Conservation (phyloP, 208 protist species). For the Trypanosoma avium region DNA sequence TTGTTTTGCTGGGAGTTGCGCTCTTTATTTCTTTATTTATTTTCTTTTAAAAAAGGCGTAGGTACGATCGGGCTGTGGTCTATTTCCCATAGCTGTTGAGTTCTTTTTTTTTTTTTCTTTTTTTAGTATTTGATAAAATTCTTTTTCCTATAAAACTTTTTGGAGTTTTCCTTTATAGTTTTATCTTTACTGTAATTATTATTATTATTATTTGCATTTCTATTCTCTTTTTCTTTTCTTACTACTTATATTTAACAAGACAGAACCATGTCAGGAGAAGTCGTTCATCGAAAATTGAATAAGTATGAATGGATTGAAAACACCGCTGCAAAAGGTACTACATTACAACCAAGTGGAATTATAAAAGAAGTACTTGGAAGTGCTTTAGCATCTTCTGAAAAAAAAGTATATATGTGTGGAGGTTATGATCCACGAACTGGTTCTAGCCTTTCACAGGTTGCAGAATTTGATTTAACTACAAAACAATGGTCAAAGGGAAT, state of each 20-base stretch:
- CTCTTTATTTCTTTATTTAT: too few relatives aligned
- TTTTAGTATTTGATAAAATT: too few relatives aligned
- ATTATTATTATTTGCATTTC: slow-evolving; percentile 9
- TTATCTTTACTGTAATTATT: slow-evolving; percentile 1
- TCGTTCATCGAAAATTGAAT: slow-evolving; percentile 29
- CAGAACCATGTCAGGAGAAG: slow-evolving; percentile 12
- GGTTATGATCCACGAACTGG: slow-evolving; percentile 35
- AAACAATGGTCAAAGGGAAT: slow-evolving; percentile 30
- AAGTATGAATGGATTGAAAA: slow-evolving; percentile 35
- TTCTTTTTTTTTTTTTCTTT: too few relatives aligned
- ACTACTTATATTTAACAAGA: slow-evolving; percentile 18
- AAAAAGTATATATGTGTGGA: slow-evolving; percentile 32
- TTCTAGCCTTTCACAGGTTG: slow-evolving; percentile 28
- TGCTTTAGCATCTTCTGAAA: slow-evolving; percentile 27
- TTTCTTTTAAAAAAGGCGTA: too few relatives aligned
- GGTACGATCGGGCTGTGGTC: too few relatives aligned
- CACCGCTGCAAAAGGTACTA: slow-evolving; percentile 10
- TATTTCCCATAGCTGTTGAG: too few relatives aligned
- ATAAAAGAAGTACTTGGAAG: slow-evolving; percentile 24
- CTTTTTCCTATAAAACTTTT: background rate
- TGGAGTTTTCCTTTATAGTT: background rate
- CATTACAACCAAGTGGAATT: background rate
- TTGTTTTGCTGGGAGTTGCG: too few relatives aligned
- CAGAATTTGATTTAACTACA: slow-evolving; percentile 34
- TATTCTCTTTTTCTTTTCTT: slow-evolving; percentile 18